Base-by-base conservation (phyloP, 2,329 filamentous ascomycete species). In the Beauveria australis region DNA sequence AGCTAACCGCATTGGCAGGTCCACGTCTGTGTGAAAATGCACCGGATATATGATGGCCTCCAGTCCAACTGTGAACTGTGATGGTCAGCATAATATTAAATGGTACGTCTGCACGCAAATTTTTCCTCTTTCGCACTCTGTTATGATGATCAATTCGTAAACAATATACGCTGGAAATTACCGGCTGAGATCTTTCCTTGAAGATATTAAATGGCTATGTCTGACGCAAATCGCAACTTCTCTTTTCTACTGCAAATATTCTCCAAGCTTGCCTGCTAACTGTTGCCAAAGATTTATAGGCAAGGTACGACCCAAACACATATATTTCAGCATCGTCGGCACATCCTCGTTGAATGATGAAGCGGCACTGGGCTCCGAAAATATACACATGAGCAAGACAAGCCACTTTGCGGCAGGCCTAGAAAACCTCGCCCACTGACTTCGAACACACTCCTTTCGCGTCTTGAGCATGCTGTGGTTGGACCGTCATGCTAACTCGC, bases 371-470 rank as follows among this genome's bases (percentile, higher is more conserved):
- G 92, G 92, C 92, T 93, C 92, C 88, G 91, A 95, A 80, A 69
- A 75, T 62, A 54, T 74, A 60, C 63, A 75, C 79, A 85, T 86
- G 91, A 91, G 92, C 80, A 72, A 66, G 89, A 92, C 86, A 84
- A 89, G 85, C 91, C 91, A 90, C 78, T 83, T 89, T 90, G 91
- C 77, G 91, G 90, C 91, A 96, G 91, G 92, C 92, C 91, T 96
- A 95, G 91, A 95, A 96, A 96, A 96, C 92, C 92, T 96, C 86
- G 91, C 90, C 92, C 89, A 93, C 92, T 96, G 92, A 96, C 58
- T 78, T 68, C 63, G 19, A 49, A 26, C 46, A 46, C 28, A 56
- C 53, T 18, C n/a, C 4, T 48, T 37, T 26, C 30, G 9, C 60
- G 5, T 53, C 24, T 43, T 40, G 40, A 46, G 16, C 19, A 52